A percentile compares a stretch with the other conserved stretches of the same genome.
These are phyloP conservation scores for Mycocentrospora acerina DNA, from an alignment of 2,329 filamentous ascomycete species.

Conservation along the genomic window DNA sequence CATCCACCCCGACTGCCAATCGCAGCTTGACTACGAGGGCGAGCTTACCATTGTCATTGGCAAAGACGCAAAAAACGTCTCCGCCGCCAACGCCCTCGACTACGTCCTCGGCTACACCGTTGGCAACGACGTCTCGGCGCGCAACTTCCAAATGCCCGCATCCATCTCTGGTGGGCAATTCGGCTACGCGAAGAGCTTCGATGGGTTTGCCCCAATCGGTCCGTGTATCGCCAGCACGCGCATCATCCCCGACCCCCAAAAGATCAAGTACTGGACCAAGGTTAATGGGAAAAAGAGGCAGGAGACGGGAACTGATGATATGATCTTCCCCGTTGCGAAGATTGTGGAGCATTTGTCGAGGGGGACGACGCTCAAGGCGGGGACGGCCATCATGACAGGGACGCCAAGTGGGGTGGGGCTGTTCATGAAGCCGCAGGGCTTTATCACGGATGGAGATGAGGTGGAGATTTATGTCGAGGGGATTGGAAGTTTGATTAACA, in stretches of 20 bases:
- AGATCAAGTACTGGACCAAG: conserved; percentile 40
- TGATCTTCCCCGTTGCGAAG: conserved; percentile 49
- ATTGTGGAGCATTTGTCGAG: conserved; percentile 49
- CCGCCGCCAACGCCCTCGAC: conserved; percentile 57
- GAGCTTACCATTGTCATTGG: conserved; percentile 40
- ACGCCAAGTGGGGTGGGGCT: conserved; percentile 47
- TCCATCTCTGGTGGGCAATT: conserved; percentile 39
- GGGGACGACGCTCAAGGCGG: conserved; percentile 50
- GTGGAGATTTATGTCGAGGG: conserved; percentile 39
- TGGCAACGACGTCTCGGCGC: conserved; percentile 64
- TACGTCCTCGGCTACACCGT: conserved; percentile 66
- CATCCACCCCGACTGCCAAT: conserved; percentile 35
- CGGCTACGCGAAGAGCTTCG: conserved; percentile 48
- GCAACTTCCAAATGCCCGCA: conserved; percentile 52
- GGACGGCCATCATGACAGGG: conserved; percentile 54
- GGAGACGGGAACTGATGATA: conserved; percentile 46
- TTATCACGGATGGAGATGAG: conserved; percentile 38
- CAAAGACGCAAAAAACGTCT: conserved; percentile 39
- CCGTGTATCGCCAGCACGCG: conserved; percentile 41
- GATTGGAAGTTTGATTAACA: conserved; percentile 39
- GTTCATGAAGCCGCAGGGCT: conserved; percentile 42
- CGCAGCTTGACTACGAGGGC: conserved; percentile 41
- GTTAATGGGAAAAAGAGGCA: conserved; percentile 51
- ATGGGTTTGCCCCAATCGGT: conserved; percentile 49
- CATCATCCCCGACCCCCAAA: conserved; percentile 37